Conservation (phyloP, 2,329 filamentous ascomycete genomes). For the Orbilia ellipsospora region DNA sequence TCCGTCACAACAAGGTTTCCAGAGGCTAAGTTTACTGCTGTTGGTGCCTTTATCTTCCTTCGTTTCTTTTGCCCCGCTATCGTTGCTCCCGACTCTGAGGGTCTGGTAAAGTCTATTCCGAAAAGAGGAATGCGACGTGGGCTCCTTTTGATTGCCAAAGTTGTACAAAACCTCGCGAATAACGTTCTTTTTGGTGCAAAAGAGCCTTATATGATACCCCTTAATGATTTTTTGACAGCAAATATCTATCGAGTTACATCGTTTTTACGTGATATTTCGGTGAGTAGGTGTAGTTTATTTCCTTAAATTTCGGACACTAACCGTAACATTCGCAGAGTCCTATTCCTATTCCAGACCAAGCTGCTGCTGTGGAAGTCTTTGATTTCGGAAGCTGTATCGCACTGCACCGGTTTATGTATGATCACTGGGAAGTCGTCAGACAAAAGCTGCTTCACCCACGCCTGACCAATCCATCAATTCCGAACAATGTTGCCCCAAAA, state of each 20-base stretch:
- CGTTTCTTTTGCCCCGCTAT: slow-evolving; percentile 79
- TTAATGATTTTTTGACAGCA: slow-evolving; percentile 75
- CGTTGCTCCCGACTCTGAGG: slow-evolving; percentile 75
- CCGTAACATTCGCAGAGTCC: slow-evolving; percentile 58
- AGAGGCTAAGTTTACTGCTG: slow-evolving; percentile 77
- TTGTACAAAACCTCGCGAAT: slow-evolving; percentile 77
- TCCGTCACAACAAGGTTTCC: slow-evolving; percentile 74
- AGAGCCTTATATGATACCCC: slow-evolving; percentile 77
- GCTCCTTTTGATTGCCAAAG: slow-evolving; percentile 75
- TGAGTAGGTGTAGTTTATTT: slow-evolving; percentile 61
- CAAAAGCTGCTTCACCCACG: slow-evolving; percentile 73
- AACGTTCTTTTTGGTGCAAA: slow-evolving; percentile 78
- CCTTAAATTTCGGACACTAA: not conserved
- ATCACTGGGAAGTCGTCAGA: slow-evolving; percentile 76
- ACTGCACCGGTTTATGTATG: slow-evolving; percentile 75
- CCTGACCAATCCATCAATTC: slow-evolving; percentile 33
- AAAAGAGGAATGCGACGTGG: slow-evolving; percentile 77
- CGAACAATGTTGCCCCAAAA: slow-evolving; percentile 43
- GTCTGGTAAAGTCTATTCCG: slow-evolving; percentile 71
- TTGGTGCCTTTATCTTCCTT: slow-evolving; percentile 77
- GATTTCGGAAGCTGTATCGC: slow-evolving; percentile 78
- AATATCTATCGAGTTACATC: slow-evolving; percentile 76
- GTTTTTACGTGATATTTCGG: slow-evolving; percentile 75
- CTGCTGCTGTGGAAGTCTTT: slow-evolving; percentile 65
- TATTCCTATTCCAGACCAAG: slow-evolving; percentile 62